Conservation (phyloP, 495 filamentous ascomycete genomes). For the Terfezia claveryi region DNA sequence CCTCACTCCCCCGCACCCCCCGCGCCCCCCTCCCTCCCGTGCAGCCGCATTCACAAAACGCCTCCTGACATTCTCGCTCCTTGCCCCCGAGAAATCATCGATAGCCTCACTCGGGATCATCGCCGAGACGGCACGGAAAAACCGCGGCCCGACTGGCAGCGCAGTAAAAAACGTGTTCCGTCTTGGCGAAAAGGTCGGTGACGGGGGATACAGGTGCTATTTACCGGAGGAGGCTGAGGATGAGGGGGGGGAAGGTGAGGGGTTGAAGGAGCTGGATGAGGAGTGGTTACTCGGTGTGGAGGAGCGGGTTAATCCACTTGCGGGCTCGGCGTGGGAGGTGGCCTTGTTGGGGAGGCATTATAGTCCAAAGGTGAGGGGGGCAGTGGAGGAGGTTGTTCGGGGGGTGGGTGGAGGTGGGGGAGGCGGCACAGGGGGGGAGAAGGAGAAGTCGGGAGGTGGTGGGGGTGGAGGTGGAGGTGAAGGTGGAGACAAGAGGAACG, state of each 20-base stretch:
- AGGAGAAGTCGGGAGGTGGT: background rate
- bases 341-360: constrained; percentile 71
- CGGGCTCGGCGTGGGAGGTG: constrained; percentile 79
- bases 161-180: constrained; percentile 35
- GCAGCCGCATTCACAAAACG: constrained; percentile 86
- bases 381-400: constrained; percentile 26
- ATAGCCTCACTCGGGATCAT: constrained; percentile 55
- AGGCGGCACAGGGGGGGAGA: background rate
- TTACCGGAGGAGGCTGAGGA: background rate
- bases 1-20: constrained; percentile 42
- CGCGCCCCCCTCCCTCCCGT: constrained; percentile 47
- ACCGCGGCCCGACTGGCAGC: background rate
- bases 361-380: constrained; percentile 61
- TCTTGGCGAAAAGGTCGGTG: constrained; percentile 76
- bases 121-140: constrained; percentile 42
- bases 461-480: too few species aligned
- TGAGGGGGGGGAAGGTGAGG: background rate
- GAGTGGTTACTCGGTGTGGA: constrained; percentile 27
- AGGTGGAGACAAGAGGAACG: too few species aligned
- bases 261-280: background rate
- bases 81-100: constrained; percentile 71
- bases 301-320: constrained; percentile 72
- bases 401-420: background rate
- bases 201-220: constrained; percentile 29
- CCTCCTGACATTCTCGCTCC: constrained; percentile 55